Conservation (phyloP, 306 rosid genomes). For the Quercus bicolor region DNA sequence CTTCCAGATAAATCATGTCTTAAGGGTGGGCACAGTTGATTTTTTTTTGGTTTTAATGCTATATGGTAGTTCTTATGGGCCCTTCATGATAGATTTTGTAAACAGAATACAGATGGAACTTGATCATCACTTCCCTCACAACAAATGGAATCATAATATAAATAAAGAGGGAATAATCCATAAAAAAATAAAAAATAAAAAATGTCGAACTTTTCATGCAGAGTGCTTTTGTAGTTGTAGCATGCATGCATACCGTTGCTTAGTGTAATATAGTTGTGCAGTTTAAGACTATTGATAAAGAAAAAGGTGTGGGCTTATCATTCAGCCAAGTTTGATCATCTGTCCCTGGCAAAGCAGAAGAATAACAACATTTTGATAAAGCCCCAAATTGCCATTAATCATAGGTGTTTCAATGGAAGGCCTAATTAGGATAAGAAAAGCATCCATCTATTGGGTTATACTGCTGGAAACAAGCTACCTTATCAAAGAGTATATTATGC, state of each 20-base stretch:
- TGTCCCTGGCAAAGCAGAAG: neutral
- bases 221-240: neutral
- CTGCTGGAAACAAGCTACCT: no score
- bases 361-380: neutral
- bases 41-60: neutral
- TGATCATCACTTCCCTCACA: neutral
- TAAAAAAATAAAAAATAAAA: neutral
- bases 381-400: neutral
- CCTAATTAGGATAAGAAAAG: no score
- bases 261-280: neutral
- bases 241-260: neutral
- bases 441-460: no score
- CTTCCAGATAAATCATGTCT: constrained; percentile 75
- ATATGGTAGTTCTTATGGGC: neutral
- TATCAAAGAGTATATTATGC: no score
- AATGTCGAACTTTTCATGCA: neutral
- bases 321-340: neutral
- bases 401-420: no score
- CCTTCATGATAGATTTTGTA: neutral
- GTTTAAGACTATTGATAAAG: neutral
- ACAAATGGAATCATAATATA: neutral
- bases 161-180: neutral
- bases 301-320: neutral
- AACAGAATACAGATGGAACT: neutral
- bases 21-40: constrained; percentile 63